Base-by-base conservation (phyloP, 2,329 filamentous ascomycete species). In the Endoconidiophora polonica region DNA sequence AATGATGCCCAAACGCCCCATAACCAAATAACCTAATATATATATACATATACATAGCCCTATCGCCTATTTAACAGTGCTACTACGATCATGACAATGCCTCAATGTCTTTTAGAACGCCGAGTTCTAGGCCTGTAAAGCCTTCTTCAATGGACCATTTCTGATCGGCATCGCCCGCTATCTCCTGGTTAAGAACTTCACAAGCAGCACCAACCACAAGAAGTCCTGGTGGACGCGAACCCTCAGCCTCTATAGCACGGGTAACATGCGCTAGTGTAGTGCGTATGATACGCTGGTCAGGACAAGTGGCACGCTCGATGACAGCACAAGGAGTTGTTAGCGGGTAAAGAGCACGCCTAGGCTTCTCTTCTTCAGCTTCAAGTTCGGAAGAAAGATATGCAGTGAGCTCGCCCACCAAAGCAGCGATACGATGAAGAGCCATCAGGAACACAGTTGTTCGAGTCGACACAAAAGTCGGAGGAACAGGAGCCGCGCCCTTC, bases 361-460 rank as follows among this genome's bases (percentile, higher is more conserved):
- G 38, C 20, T 23, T 52, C 64, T 14, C 41, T 23, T 66, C 61
- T 1, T 59, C 59, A 4, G 57, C 56, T 14, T 61, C 56, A 2
- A 48, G 40, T 48, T 67, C 64, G 2, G 62, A 55, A 3, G 47
- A 24, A 14, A 41, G 42, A 9, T 66, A 63, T 9, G 61, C 62
- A 0, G 77, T 83, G 53, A 98, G 67, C 59, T 84, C 83, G 5
- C 71, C 69, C 0, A 95, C 74, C 1, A 98, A 68, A 0, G 78
- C 82, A 3, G 66, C 68, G 14, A 98, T 79, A 47, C 91, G 76
- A 65, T 98, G 91, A 55, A 98, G 67, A 3, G 86, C 86, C 91
- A 98, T 98, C 44, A 98, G 68, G 56, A 96, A 94, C 3, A 98
- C 84, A 1, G 91, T 84, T 0, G 91, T 96, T 52, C 88, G 75